Conservation (phyloP, 2,329 filamentous ascomycete genomes). For the Helminthosporium solani region DNA sequence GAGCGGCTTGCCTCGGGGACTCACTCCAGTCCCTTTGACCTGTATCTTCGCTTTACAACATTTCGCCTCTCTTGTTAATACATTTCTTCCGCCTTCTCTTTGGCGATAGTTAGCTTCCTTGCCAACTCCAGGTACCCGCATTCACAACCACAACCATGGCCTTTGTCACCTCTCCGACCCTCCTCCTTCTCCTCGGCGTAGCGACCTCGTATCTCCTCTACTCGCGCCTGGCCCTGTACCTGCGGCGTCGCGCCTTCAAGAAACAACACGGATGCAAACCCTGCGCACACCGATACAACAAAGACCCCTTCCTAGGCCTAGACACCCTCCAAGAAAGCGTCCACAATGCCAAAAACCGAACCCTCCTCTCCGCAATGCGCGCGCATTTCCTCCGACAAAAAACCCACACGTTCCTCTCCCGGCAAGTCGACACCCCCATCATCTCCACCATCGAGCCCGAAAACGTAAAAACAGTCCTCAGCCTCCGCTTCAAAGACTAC, state of each 20-base stretch:
- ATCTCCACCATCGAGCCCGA: constrained; percentile 50
- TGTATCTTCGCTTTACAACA: no score
- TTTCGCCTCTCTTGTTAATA: no score
- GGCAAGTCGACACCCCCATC: constrained; percentile 25
- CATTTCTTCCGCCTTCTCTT: no score
- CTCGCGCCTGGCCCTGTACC: constrained; percentile 36
- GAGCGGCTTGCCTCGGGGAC: no score
- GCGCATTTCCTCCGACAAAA: constrained; percentile 35
- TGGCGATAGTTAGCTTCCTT: no score
- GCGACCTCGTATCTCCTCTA: constrained; percentile 40
- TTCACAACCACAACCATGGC: constrained; percentile 15
- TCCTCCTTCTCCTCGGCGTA: constrained; percentile 29
- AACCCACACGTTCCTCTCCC: constrained; percentile 41
- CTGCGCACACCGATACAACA: constrained; percentile 49
- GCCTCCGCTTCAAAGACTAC: constrained; percentile 51
- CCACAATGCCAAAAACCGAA: constrained; percentile 17
- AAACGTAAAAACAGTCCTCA: constrained; percentile 51
- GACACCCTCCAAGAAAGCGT: constrained; percentile 49
- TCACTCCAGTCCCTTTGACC: no score
- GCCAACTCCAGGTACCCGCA: no score
- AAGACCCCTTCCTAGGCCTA: constrained; percentile 57
- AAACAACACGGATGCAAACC: constrained; percentile 51
- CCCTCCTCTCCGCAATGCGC: constrained; percentile 9
- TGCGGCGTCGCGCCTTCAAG: constrained; percentile 40
- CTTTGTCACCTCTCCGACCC: constrained; percentile 20